Base-by-base conservation (phyloP, 345 rosid genomes). In the Syzygium grande region DNA sequence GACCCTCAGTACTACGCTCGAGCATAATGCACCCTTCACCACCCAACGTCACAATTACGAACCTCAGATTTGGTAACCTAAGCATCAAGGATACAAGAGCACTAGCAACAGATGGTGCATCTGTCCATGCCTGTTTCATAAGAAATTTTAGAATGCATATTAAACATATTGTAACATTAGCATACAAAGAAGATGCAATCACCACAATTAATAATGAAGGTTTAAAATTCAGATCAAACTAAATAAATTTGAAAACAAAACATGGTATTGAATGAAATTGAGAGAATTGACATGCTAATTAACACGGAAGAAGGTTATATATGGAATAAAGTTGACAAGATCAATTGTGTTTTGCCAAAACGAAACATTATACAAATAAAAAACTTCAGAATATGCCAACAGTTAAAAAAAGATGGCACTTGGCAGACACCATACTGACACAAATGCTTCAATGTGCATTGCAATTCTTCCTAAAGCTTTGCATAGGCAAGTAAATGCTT, bases 1-100 rank as follows among this genome's bases (percentile, higher is more conserved):
- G 88, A 96, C 99, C 97, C 86, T 90, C 30, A 80, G 88, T 86
- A 88, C 88, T 91, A 91, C 98, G 92, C 91, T 95, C 91, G 46
- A 96, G 89, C 99, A 96, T 97, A 91, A 97, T 88, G 89, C 97
- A 95, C 90, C 99, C 99, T 68, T 94, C 95, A 90, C 89, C 95
- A 58, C 98, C 98, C 91, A 93, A 90, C 84, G 98, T 96, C 54
- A 94, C 95, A 84, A 96, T 92, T 85, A 93, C 96, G 85, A 95
- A 95, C 91, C 92, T 94, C 84, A 96, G 52, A 83, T 93, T 94
- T 27, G 98, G 99, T 91, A 97, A 89, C 88, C 92, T 91, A 88
- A 95, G 88, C 91, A 95, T 91, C 95, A 97, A 91, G 88, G 97
- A 94, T 91, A 94, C 89, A 87, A 97, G 98, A 11, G 98, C 95